These are phyloP conservation scores for Aspergillus neotritici DNA, from an alignment of 2,329 filamentous ascomycete species.

Conservation along the genomic window DNA sequence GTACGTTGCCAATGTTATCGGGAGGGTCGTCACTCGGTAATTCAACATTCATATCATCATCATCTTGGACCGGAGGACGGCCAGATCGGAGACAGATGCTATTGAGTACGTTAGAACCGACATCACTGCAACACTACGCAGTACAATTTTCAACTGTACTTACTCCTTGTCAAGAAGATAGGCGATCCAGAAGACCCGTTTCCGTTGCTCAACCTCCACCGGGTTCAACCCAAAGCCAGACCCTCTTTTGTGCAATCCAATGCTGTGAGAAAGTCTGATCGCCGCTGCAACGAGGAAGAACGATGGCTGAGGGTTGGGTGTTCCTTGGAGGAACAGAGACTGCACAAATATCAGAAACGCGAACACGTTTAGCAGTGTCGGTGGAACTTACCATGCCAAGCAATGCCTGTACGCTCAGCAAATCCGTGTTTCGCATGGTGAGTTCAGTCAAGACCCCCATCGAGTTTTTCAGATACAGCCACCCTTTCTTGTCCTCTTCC, in stretches of 20 bases:
- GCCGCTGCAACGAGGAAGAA: constrained; percentile 88
- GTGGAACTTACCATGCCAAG: constrained; percentile 65
- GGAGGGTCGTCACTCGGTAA: constrained; percentile 83
- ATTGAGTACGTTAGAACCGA: constrained; percentile 10
- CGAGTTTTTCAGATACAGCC: constrained; percentile 94
- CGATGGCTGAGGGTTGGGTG: constrained; percentile 89
- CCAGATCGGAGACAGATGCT: constrained; percentile 67
- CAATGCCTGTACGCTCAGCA: constrained; percentile 89
- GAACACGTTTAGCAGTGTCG: background rate
- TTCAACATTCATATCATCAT: constrained; percentile 91
- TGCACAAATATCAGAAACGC: constrained; percentile 19
- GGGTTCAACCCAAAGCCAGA: constrained; percentile 90
- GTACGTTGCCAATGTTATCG: constrained; percentile 93
- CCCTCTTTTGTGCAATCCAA: constrained; percentile 89
- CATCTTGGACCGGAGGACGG: constrained; percentile 65
- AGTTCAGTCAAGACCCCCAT: constrained; percentile 89
- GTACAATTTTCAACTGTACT: constrained; percentile 13
- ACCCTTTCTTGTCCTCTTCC: constrained; percentile 90
- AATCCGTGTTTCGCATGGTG: constrained; percentile 91
- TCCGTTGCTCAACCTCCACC: constrained; percentile 87
- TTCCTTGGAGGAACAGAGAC: constrained; percentile 89
- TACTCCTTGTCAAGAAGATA: constrained; percentile 69
- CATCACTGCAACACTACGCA: constrained; percentile 13
- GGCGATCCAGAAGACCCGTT: constrained; percentile 71
- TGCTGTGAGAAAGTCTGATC: constrained; percentile 84